Evolutionary conservation across 2,329 filamentous ascomycete genomes (phyloP).

Genomic region (Fusarium pininemorale): DNA sequence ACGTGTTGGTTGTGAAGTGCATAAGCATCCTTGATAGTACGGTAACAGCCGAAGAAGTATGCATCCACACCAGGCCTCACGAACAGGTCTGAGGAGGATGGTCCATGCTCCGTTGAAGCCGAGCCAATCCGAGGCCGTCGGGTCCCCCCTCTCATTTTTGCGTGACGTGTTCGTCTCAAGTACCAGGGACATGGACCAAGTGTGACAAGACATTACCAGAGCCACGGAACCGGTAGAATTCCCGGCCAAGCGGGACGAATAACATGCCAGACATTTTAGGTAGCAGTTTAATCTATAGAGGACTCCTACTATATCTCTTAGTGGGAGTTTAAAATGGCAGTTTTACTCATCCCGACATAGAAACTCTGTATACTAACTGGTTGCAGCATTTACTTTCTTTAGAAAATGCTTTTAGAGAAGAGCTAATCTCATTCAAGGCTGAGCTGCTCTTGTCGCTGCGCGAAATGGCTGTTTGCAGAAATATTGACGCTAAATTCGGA

Average conservation of each 20-base stretch:
- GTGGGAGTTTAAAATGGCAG: not conserved
- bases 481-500: not conserved
- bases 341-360: not conserved
- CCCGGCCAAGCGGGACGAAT: not conserved
- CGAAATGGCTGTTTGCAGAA: not conserved
- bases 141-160: not conserved
- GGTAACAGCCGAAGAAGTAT: not conserved
- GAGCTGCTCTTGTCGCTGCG: not conserved
- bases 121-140: not conserved
- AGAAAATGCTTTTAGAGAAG: not conserved
- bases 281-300: not conserved
- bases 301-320: not conserved
- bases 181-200: not conserved
- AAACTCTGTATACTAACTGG: not conserved
- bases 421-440: not conserved
- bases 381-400: not conserved
- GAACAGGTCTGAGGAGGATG: not conserved
- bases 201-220: not conserved
- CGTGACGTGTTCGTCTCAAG: not conserved
- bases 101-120: not conserved
- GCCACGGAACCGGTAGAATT: not conserved
- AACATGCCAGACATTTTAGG: not conserved
- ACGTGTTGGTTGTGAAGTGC: not conserved
- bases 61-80: not conserved
- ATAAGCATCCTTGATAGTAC: not conserved